These are phyloP conservation scores for Allomyces macrogynus DNA, from an alignment of 192 early-diverging fungal genomes.

Conservation along the genomic window DNA sequence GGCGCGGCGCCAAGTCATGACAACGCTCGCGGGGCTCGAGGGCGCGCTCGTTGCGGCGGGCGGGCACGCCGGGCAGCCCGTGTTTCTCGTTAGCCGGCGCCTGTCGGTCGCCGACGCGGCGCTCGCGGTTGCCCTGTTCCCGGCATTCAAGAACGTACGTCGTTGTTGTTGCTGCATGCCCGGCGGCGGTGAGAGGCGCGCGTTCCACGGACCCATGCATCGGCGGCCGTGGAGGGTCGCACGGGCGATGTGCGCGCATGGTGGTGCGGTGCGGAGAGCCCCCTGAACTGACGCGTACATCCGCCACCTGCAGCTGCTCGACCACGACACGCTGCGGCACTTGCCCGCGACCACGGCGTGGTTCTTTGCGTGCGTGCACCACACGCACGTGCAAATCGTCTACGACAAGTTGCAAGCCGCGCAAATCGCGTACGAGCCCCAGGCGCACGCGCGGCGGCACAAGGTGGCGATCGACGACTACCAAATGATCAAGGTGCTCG, in stretches of 20 bases:
- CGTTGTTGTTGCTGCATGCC: too few species aligned
- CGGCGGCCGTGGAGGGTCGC: too few species aligned
- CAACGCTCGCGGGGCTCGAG: too few species aligned
- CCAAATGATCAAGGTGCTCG: constrained; percentile 29
- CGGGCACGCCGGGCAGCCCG: too few species aligned
- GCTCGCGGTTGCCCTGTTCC: not conserved
- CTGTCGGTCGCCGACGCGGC: not conserved
- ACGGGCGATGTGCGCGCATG: too few species aligned
- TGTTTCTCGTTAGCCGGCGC: not conserved
- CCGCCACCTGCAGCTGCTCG: not conserved
- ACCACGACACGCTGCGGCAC: not conserved
- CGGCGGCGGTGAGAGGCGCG: not conserved
- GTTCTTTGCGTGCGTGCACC: not conserved
- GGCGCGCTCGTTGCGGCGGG: too few species aligned
- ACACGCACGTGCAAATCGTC: not conserved
- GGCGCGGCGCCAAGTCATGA: too few species aligned
- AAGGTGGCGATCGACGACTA: constrained; percentile 22
- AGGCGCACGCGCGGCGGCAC: not conserved
- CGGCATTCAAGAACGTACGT: not conserved
- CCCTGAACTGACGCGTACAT: too few species aligned
- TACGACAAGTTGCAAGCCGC: not conserved
- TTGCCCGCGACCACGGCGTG: not conserved
- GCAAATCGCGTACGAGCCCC: not conserved
- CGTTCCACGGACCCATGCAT: not conserved
- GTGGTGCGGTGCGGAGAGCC: too few species aligned